Evolutionary conservation across 148 eudicot species (phyloP).

Genomic region (Oxyria digyna): DNA sequence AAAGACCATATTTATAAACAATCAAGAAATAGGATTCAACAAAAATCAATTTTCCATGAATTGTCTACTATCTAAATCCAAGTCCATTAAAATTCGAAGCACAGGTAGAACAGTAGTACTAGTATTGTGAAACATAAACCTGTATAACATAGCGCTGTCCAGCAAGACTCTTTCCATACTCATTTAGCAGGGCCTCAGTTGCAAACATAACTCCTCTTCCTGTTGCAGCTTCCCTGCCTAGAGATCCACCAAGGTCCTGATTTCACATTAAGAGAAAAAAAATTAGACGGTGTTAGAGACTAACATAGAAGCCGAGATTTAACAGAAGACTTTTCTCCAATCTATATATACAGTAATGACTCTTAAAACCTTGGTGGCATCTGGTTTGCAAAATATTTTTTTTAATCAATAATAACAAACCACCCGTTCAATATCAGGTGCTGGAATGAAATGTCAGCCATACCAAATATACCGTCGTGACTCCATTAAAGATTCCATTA

Average conservation of each 20-base stretch:
- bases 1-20: not conserved
- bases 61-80: not conserved
- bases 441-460: not conserved
- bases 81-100: not conserved
- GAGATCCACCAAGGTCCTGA: conserved; percentile 99
- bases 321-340: not conserved
- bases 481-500: not conserved
- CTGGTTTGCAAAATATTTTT: not conserved
- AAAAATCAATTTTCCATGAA: not conserved
- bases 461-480: not conserved
- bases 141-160: conserved; percentile 89
- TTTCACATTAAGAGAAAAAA: not conserved
- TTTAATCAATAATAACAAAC: too few species aligned
- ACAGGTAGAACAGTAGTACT: not conserved
- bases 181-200: conserved; percentile 81
- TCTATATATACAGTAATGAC: not conserved
- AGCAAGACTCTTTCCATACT: conserved; percentile 69
- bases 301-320: not conserved
- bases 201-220: conserved; percentile 96
- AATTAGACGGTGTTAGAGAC: not conserved
- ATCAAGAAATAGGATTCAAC: not conserved
- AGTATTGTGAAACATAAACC: conserved; percentile 24
- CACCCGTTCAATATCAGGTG: not conserved
- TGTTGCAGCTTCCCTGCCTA: conserved; percentile 97
- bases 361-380: not conserved